Conservation (phyloP, 192 early-diverging fungal genomes). For the Linnemannia hyalina region DNA sequence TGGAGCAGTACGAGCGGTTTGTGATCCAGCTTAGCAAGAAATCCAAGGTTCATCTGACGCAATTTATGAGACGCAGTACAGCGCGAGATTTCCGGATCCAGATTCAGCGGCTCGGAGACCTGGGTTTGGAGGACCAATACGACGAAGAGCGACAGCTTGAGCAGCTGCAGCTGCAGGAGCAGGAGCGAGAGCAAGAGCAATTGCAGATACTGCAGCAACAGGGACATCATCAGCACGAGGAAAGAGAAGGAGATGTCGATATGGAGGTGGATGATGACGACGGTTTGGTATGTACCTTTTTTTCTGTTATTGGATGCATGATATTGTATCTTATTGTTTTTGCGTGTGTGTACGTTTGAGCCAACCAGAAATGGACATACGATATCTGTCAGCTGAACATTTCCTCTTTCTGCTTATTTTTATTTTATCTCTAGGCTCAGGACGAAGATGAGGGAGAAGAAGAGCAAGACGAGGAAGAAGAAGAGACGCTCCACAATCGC, state of each 20-base stretch:
- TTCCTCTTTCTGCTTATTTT: neutral
- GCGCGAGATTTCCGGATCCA: conserved; percentile 85
- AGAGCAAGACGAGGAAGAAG: conserved; percentile 27
- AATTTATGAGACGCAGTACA: conserved; percentile 83
- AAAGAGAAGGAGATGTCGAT: conserved; percentile 13
- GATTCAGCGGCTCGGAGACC: conserved; percentile 57
- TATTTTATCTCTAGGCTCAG: conserved; percentile 22
- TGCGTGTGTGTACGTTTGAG: neutral
- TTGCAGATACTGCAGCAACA: conserved; percentile 19
- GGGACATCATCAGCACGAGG: neutral
- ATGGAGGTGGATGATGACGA: conserved; percentile 17
- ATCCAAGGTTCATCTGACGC: conserved; percentile 78
- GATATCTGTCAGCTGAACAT: neutral
- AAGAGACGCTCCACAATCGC: conserved; percentile 30
- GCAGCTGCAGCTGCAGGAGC: conserved; percentile 17
- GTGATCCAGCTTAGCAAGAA: conserved; percentile 78
- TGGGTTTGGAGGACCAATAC: conserved; percentile 58
- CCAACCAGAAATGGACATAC: neutral
- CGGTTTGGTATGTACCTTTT: conserved; percentile 16
- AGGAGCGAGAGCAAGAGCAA: neutral
- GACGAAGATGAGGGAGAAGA: conserved; percentile 16
- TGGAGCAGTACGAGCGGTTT: conserved; percentile 84
- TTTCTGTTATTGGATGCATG: neutral
- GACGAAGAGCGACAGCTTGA: conserved; percentile 37
- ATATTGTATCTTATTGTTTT: neutral